These are phyloP conservation scores for Gossypium gossypioides DNA, from an alignment of 441 rosid genomes.

Conservation along the genomic window DNA sequence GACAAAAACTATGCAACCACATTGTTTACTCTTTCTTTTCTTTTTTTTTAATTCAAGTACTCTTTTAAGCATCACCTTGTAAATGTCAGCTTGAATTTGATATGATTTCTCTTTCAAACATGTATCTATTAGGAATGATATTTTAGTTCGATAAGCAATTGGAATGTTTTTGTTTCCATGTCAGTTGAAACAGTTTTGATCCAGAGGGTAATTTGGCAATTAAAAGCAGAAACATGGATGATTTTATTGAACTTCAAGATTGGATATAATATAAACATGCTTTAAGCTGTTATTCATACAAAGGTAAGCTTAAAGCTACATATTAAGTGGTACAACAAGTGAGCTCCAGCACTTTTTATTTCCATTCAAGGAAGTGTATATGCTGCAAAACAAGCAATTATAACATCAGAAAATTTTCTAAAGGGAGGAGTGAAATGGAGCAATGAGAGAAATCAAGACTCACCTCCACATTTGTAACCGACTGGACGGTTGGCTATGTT, in stretches of 20 bases:
- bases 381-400: conserved; percentile 26
- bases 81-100: too few relatives aligned
- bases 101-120: too few relatives aligned
- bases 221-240: not conserved
- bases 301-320: conserved; percentile 3
- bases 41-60: too few relatives aligned
- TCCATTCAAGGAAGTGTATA: conserved; percentile 38
- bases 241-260: not conserved
- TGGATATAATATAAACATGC: not conserved
- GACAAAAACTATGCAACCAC: conserved; percentile 14
- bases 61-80: too few relatives aligned
- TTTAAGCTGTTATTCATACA: conserved; percentile 4
- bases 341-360: not conserved
- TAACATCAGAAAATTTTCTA: not conserved
- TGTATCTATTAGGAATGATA: too few relatives aligned
- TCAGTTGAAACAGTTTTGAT: too few relatives aligned
- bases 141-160: too few relatives aligned
- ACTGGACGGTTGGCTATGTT: conserved; percentile 64
- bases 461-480: conserved; percentile 69
- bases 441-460: conserved; percentile 6
- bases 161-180: too few relatives aligned
- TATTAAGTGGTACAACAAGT: not conserved
- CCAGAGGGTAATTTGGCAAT: too few relatives aligned
- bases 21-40: not conserved
- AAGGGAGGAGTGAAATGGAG: not conserved